Evolutionary conservation across 129 eudicot genomes (phyloP).

Genomic region (Dittrichia graveolens): DNA sequence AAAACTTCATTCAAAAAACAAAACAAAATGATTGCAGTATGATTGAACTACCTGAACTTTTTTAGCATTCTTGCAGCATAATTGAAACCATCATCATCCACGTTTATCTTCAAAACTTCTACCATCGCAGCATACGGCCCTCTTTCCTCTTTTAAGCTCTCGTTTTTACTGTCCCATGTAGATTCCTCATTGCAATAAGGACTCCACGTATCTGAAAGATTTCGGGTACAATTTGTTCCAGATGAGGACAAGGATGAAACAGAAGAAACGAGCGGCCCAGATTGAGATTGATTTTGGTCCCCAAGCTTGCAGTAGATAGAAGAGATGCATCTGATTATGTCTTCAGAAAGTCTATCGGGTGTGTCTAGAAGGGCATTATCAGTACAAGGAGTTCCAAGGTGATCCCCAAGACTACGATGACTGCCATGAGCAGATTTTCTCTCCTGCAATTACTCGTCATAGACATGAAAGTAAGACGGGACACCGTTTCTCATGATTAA

Average conservation of each 20-base stretch:
- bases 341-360: conserved; percentile 78
- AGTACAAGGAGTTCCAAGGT: conserved; percentile 50
- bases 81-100: conserved; percentile 65
- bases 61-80: conserved; percentile 79
- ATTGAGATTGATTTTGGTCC: conserved; percentile 42
- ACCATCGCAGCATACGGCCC: conserved; percentile 56
- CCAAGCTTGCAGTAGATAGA: conserved; percentile 82
- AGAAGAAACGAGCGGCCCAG: conserved; percentile 62
- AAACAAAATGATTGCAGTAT: not conserved
- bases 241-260: conserved; percentile 73
- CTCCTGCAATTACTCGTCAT: conserved; percentile 48
- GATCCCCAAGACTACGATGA: conserved; percentile 77
- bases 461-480: conserved; percentile 18
- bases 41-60: conserved; percentile 55
- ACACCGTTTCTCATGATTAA: not conserved
- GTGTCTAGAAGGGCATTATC: conserved; percentile 37
- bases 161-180: conserved; percentile 36
- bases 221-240: conserved; percentile 64
- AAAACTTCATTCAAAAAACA: not conserved
- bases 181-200: conserved; percentile 61
- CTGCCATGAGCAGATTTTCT: conserved; percentile 34
- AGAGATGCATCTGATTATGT: conserved; percentile 68
- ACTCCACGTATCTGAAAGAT: conserved; percentile 80
- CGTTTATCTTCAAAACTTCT: conserved; percentile 61
- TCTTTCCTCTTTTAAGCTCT: conserved; percentile 46